Evolutionary conservation across 768 basidiomycete species (phyloP).

Genomic region (Boletus rufocinnamomeus): DNA sequence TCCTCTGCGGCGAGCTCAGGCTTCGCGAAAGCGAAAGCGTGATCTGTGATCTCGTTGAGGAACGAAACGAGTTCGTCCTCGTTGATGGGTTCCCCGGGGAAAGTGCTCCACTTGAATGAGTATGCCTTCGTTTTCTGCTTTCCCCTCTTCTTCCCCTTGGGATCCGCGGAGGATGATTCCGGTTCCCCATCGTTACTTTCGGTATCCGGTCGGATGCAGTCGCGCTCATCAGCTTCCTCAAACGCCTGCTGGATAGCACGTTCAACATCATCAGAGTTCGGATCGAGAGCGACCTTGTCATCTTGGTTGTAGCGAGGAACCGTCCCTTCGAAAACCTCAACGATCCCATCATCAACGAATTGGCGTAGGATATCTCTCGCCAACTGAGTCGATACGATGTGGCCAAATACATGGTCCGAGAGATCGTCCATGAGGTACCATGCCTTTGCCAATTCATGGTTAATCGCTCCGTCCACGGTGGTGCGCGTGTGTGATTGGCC

Average conservation of each 20-base stretch:
- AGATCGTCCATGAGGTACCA: no score
- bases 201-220: background rate
- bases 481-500: no score
- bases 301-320: background rate
- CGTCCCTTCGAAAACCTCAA: background rate
- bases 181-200: no score
- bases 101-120: slow-evolving; percentile 6
- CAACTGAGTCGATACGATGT: background rate
- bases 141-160: background rate
- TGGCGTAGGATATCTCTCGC: background rate
- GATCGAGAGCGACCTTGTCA: background rate
- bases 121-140: background rate
- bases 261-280: background rate
- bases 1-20: background rate
- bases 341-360: background rate
- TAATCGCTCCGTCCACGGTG: no score
- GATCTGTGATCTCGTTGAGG: slow-evolving; percentile 9
- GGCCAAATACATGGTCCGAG: slow-evolving; percentile 3
- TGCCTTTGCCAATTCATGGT: no score
- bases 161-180: background rate
- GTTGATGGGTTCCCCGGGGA: background rate
- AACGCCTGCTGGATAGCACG: slow-evolving; percentile 3
- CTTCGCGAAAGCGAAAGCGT: slow-evolving; percentile 1
- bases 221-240: background rate
- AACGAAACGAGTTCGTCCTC: slow-evolving; percentile 11